Conservation (phyloP, 768 basidiomycete species). For the Leucocoprinus birnbaumii region DNA sequence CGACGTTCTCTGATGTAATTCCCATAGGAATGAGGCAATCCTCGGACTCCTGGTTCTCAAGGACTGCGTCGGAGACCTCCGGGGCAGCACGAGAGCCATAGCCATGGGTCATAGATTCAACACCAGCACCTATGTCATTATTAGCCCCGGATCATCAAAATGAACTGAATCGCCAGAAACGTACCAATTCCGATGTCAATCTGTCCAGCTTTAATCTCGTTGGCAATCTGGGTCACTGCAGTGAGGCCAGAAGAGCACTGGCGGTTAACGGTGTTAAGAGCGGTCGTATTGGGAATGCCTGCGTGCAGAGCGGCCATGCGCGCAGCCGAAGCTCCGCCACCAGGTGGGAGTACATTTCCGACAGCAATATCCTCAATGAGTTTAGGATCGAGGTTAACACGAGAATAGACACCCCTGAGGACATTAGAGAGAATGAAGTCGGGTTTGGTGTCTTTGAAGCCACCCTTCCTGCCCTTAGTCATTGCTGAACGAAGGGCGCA, state of each 20-base stretch:
- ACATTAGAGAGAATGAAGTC: constrained; percentile 80
- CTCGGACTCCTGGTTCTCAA: constrained; percentile 63
- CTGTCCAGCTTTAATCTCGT: constrained; percentile 72
- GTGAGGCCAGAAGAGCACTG: constrained; percentile 90
- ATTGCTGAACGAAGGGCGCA: constrained; percentile 87
- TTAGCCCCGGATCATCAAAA: constrained; percentile 8
- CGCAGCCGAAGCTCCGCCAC: constrained; percentile 76
- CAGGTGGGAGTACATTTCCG: constrained; percentile 87
- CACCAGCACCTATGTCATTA: constrained; percentile 62
- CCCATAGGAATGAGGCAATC: constrained; percentile 91
- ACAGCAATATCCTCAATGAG: constrained; percentile 84
- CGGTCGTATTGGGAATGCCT: constrained; percentile 74
- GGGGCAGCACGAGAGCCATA: constrained; percentile 59
- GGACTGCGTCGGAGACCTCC: constrained; percentile 61
- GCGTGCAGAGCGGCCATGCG: constrained; percentile 87
- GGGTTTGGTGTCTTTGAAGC: constrained; percentile 87
- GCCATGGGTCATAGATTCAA: constrained; percentile 87
- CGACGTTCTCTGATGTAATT: constrained; percentile 93
- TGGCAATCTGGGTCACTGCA: constrained; percentile 80
- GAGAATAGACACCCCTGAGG: constrained; percentile 69
- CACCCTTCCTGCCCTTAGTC: constrained; percentile 87
- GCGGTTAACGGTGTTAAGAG: constrained; percentile 83
- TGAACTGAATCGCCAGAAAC: constrained; percentile 19
- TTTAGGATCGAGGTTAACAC: constrained; percentile 68
- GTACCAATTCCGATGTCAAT: constrained; percentile 88